Conservation (phyloP, 2,329 filamentous ascomycete genomes). For the Colletotrichum sp. region DNA sequence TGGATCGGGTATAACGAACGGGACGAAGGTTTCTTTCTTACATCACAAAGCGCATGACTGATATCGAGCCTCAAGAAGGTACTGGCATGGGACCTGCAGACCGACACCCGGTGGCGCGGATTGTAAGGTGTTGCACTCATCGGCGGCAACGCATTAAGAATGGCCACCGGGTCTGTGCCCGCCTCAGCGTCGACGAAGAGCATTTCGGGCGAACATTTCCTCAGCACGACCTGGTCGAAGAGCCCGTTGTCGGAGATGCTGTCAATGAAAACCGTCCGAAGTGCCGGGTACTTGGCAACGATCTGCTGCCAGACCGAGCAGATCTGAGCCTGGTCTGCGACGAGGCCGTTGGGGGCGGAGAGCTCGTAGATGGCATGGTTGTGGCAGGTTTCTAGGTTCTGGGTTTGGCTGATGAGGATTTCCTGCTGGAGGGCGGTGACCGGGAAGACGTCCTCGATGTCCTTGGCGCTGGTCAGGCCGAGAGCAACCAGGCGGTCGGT, state of each 20-base stretch:
- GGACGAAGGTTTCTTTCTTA: constrained; percentile 22
- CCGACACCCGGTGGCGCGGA: constrained; percentile 55
- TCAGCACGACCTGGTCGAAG: constrained; percentile 55
- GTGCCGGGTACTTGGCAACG: constrained; percentile 46
- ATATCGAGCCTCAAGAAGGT: constrained; percentile 55
- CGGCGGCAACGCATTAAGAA: constrained; percentile 47
- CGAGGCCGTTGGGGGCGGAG: constrained; percentile 36
- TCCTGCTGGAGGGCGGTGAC: constrained; percentile 54
- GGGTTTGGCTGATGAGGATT: constrained; percentile 51
- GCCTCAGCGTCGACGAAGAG: constrained; percentile 55
- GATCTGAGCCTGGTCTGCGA: constrained; percentile 48
- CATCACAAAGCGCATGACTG: constrained; percentile 57
- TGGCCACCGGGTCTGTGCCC: constrained; percentile 39
- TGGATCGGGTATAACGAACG: neutral
- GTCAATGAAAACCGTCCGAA: constrained; percentile 58
- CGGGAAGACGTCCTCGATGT: constrained; percentile 55
- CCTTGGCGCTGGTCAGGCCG: constrained; percentile 43
- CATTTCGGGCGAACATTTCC: constrained; percentile 53
- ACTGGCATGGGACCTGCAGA: constrained; percentile 49
- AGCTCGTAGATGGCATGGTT: constrained; percentile 55
- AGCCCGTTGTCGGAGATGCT: constrained; percentile 53
- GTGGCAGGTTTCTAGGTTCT: constrained; percentile 45
- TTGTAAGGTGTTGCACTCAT: constrained; percentile 40
- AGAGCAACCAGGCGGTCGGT: constrained; percentile 44
- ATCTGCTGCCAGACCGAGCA: constrained; percentile 57